These are phyloP conservation scores for Tilletia walkeri DNA, from an alignment of 1,284 basidiomycete species.

Conservation along the genomic window DNA sequence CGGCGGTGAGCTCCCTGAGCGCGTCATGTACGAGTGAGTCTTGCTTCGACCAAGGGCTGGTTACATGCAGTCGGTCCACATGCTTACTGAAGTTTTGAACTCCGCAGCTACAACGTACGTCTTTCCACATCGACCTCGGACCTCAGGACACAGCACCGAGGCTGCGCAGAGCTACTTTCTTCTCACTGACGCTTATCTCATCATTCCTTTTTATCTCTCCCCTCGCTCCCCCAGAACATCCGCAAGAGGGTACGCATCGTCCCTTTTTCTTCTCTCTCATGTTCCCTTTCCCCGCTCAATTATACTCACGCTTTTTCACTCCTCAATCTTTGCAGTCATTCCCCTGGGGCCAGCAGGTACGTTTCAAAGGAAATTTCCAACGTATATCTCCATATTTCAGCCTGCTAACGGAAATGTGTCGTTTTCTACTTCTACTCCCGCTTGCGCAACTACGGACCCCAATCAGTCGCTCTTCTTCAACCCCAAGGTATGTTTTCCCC, in stretches of 20 bases:
- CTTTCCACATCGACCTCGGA: not conserved
- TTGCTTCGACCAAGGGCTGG: no score
- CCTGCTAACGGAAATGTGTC: no score
- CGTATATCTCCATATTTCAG: not conserved
- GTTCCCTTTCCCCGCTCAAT: not conserved
- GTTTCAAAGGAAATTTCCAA: not conserved
- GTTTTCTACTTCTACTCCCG: no score
- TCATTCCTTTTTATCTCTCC: not conserved
- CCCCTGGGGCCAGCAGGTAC: conserved; percentile 45
- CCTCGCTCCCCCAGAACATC: conserved; percentile 26
- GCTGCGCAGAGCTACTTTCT: no score
- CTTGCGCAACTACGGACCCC: no score
- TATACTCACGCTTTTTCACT: not conserved
- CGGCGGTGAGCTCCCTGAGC: conserved; percentile 41
- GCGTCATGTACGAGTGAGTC: conserved; percentile 42
- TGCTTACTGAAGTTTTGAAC: no score
- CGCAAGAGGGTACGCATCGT: conserved; percentile 28
- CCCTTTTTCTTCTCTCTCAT: conserved; percentile 6
- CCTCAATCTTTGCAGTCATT: conserved; percentile 25
- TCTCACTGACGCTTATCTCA: not conserved
- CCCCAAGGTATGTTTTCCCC: conserved; percentile 28
- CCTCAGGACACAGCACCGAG: not conserved
- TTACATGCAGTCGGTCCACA: no score
- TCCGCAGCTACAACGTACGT: conserved; percentile 34
- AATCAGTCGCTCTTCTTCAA: conserved; percentile 47